A percentile compares a stretch with the other conserved stretches of the same genome.
phyloP scores from a whole-genome alignment of 2,329 filamentous ascomycete genomes.

The Cordyceps cicadae region DNA sequence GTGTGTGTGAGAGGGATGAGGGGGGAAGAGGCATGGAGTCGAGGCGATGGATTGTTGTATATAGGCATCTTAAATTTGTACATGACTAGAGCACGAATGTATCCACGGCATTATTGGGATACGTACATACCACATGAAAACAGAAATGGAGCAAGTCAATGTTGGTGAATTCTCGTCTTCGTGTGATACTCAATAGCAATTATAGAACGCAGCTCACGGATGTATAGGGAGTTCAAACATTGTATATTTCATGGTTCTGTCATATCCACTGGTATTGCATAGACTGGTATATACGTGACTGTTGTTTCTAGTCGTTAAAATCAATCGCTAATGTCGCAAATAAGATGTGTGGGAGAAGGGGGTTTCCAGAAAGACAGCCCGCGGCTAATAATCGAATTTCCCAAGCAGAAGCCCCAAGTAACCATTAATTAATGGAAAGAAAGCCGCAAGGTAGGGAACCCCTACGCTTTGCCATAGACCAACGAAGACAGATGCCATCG shows the following conservation, averaged over 20 bases:
- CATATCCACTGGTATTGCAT: background rate
- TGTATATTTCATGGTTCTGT: too few species aligned
- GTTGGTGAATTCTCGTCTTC: background rate
- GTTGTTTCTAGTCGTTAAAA: background rate
- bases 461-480: too few species aligned
- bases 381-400: background rate
- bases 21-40: background rate
- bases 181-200: background rate
- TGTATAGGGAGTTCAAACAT: too few species aligned
- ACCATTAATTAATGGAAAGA: background rate
- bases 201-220: too few species aligned
- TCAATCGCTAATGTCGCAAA: background rate
- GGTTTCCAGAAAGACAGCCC: background rate
- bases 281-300: background rate
- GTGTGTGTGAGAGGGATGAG: too few species aligned
- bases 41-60: background rate
- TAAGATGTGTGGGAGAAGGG: background rate
- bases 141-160: background rate
- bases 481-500: background rate
- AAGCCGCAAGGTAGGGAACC: background rate
- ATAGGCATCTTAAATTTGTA: background rate
- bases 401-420: background rate
- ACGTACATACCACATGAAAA: background rate
- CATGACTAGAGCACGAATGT: background rate
- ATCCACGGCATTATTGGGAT: background rate